Evolutionary conservation across 345 rosid genomes (phyloP).

Genomic region (Melastoma malabathricum): DNA sequence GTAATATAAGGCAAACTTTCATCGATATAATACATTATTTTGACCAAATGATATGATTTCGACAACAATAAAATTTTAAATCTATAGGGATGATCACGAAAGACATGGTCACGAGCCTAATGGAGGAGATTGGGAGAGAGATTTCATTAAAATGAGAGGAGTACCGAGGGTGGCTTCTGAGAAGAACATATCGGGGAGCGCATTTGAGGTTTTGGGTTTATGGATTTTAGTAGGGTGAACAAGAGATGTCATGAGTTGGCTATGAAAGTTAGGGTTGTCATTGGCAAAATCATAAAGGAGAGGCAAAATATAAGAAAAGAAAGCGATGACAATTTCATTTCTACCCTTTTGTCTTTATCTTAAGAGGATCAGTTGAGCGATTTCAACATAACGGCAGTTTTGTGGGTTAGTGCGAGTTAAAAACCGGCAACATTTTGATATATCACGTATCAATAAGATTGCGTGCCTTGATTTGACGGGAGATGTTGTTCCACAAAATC

Average conservation of each 20-base stretch:
- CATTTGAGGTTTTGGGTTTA: conserved; percentile 30
- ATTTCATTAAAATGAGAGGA: conserved; percentile 22
- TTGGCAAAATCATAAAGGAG: conserved; percentile 30
- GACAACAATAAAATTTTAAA: too few species aligned
- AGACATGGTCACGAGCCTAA: conserved; percentile 20
- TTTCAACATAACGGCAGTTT: conserved; percentile 35
- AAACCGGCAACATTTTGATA: too few species aligned
- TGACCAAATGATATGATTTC: too few species aligned
- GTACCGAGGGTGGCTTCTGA: conserved; percentile 34
- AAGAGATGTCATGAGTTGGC: conserved; percentile 39
- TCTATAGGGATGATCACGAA: background rate
- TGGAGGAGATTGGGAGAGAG: conserved; percentile 14
- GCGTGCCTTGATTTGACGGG: too few species aligned
- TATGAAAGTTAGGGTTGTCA: conserved; percentile 18
- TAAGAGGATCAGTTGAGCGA: conserved; percentile 35
- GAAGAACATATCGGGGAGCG: conserved; percentile 33
- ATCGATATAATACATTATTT: too few species aligned
- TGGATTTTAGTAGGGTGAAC: conserved; percentile 50
- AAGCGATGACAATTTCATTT: conserved; percentile 29
- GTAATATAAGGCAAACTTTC: too few species aligned
- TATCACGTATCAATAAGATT: too few species aligned
- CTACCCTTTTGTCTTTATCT: conserved; percentile 41
- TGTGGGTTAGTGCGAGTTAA: conserved; percentile 40
- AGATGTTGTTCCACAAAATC: conserved; percentile 57
- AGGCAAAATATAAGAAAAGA: conserved; percentile 11